Conservation (phyloP, 805 yeast genomes). For the Pichia heedii region DNA sequence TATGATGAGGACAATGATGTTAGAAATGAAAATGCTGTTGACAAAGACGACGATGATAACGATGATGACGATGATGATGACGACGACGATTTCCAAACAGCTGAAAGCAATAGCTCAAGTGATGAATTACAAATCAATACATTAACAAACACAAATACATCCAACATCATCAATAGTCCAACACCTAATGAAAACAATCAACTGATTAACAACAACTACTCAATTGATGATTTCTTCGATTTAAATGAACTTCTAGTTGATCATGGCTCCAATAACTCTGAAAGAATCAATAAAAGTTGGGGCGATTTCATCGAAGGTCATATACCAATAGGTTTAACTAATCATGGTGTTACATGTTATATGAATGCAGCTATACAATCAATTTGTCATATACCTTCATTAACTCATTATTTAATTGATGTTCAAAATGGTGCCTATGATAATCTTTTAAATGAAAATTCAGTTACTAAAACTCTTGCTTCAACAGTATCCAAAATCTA, state of each 20-base stretch:
- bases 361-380: slow-evolving; percentile 94
- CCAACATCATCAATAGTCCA: too few species aligned
- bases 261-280: slow-evolving; percentile 52
- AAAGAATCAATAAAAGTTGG: slow-evolving; percentile 66
- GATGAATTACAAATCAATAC: too few species aligned
- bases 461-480: slow-evolving; percentile 60
- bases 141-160: too few species aligned
- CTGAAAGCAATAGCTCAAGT: slow-evolving; percentile 1
- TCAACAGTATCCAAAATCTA: slow-evolving; percentile 64
- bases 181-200: slow-evolving; percentile 4
- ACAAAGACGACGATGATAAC: slow-evolving; percentile 1
- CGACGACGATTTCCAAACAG: slow-evolving; percentile 23
- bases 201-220: slow-evolving; percentile 14
- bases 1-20: neutral
- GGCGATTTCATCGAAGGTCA: slow-evolving; percentile 36
- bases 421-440: slow-evolving; percentile 47
- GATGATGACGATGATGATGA: slow-evolving; percentile 8
- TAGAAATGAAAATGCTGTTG: neutral
- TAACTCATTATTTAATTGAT: slow-evolving; percentile 72
- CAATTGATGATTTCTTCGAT: slow-evolving; percentile 40
- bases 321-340: slow-evolving; percentile 68
- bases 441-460: slow-evolving; percentile 37
- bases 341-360: slow-evolving; percentile 94
- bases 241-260: slow-evolving; percentile 51
- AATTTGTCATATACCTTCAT: slow-evolving; percentile 81